Base-by-base conservation (phyloP, 2,329 filamentous ascomycete genomes). In the Aspergillus neotritici region DNA sequence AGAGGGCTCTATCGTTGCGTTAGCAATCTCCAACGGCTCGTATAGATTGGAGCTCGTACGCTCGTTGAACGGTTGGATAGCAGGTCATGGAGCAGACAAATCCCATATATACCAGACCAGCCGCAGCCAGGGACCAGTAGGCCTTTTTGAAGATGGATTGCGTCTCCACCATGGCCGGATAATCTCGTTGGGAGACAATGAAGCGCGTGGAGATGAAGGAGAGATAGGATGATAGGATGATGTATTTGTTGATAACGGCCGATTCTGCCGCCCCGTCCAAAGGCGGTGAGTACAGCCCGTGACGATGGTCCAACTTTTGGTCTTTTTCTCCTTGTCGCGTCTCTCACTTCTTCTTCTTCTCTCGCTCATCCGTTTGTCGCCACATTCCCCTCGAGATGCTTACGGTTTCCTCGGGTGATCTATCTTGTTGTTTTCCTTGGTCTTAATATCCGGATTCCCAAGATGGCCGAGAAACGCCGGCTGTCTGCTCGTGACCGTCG, bases 11-110 rank as follows among this genome's bases (percentile, higher is more conserved):
- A 54, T 38, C 31, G 31, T 32, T 8, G 47, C 44, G 30, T 34
- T 28, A 48, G 31, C 10, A 13, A 11, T 30, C 12, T 7, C 25
- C 13, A 29, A 40, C 30, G 10, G 31, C n/a, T 37, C 33, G 42
- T 9, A 17, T 12, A 14, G 6, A 29, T 14, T 17, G 14, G 9
- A 12, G 21, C 16, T 10, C 82, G 69, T 74, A 94, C 89, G 90
- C 82, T 69, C 86, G 76, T 63, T 97, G 91, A 40, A 94, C 71
- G 54, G 75, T 79, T 3, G 87, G 82, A 56, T 79, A 81, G n/a
- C n/a, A n/a, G 11, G 83, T 77, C 46, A 86, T 69, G 8, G 84
- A 67, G 2, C 75, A 68, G n/a, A 94, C 66, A 49, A 85, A 82
- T 21, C 77, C 59, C 13, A 79, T 68, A 66, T 93, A 94, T 17